A percentile compares a stretch with the other conserved stretches of the same genome.
These are phyloP conservation scores for Tagetes erecta DNA, from an alignment of 129 eudicot genomes.

Conservation along the genomic window DNA sequence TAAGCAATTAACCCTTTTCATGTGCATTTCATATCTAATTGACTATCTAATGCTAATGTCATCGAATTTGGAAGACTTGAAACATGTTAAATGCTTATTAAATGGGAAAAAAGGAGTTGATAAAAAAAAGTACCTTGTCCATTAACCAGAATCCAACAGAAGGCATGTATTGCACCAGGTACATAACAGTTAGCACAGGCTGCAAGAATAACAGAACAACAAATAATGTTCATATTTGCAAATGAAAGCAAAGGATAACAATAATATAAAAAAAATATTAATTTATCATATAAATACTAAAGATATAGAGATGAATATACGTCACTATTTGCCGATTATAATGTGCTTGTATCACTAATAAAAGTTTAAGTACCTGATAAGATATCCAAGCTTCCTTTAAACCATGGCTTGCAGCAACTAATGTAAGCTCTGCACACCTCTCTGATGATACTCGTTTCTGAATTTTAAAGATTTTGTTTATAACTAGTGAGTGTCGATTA, in stretches of 20 bases:
- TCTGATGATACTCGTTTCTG: constrained; percentile 93
- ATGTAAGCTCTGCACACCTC: constrained; percentile 91
- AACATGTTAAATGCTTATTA: not conserved
- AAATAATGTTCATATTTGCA: not conserved
- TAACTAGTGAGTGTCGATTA: too few relatives aligned
- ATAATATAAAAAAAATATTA: not conserved
- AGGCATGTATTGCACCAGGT: constrained; percentile 89
- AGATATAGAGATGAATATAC: not conserved
- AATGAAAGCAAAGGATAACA: not conserved
- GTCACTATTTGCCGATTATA: not conserved
- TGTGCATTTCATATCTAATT: not conserved
- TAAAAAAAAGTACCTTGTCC: constrained; percentile 74
- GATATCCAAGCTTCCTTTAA: constrained; percentile 99
- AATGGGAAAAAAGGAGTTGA: not conserved
- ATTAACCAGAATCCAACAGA: constrained; percentile 92
- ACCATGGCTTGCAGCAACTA: constrained; percentile 89
- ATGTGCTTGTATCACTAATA: not conserved
- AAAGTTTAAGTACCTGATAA: constrained; percentile 76
- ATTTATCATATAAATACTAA: not conserved
- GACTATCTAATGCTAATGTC: not conserved
- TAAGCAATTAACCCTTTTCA: not conserved
- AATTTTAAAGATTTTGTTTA: not conserved
- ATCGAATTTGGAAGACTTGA: not conserved
- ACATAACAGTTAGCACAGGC: constrained; percentile 98
- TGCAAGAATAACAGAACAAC: constrained; percentile 40